Evolutionary conservation across 2,329 filamentous ascomycete species (phyloP), one percentile per base, ranked within the genome.

Genomic region (Colletotrichum sp.): DNA sequence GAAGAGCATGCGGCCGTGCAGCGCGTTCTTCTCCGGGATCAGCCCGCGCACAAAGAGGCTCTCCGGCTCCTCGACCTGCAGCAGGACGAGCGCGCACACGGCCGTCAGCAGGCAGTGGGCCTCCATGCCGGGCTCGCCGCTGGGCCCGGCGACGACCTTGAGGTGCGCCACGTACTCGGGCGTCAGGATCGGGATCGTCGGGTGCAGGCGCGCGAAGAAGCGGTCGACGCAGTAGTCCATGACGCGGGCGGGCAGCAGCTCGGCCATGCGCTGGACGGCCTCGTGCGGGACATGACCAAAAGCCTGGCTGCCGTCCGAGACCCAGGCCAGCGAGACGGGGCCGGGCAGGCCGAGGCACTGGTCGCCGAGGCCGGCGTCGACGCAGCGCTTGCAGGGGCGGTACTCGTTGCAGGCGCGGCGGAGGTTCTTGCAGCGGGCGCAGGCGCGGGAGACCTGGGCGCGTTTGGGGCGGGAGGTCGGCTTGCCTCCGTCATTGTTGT

Each of bases 351-450:
- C 77, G 52, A 81, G 76, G 66, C 86, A 88, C 55, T 86, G 83
- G 18, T 85, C 82, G 6, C 79, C 84, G 15, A 87, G 79, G n/a
- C 86, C 87, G 16, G 85, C 84, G 48, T 84, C 83, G 72, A 84
- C 77, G 79, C 87, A 88, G 68, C 87, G 80, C 68, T 82, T 82
- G 79, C 87, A 88, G 13, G 87, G 87, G 59, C 87, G 81, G 65
- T 82, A 84, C 78, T 88, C 86, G 79, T 84, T 88, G 78, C 87
- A 88, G 1, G 86, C 86, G 36, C 86, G 83, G 34, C 86, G 84
- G 15, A 88, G 81, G 22, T 80, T 82, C 76, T 86, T 86, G 80
- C 87, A 88, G 26, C 87, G 81, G 34, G 83, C 82, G 71, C 87
- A 88, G 9, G 87, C 87, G 32, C 85, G 81, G 10, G 86, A 85